phyloP scores from a whole-genome alignment of 345 rosid species.

The Syzygium oleosum region DNA sequence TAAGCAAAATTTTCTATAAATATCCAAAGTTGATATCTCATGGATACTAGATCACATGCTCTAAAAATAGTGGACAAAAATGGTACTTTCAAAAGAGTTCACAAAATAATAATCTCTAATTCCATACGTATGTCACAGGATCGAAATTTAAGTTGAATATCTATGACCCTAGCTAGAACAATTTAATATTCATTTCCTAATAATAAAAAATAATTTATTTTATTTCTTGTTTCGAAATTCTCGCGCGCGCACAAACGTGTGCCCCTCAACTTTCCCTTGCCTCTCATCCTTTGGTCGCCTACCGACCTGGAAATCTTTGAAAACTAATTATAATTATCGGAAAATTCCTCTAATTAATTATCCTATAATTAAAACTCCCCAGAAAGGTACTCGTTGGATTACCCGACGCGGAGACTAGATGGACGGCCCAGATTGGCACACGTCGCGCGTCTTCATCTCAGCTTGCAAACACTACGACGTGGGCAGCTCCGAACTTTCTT shows the following conservation, averaged over 20 bases:
- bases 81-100: not conserved
- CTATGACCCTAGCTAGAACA: not conserved
- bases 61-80: not conserved
- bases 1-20: not conserved
- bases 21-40: not conserved
- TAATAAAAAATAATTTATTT: not conserved
- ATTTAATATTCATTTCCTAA: not conserved
- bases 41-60: not conserved
- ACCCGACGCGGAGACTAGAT: not conserved
- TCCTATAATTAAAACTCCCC: not conserved
- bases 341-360: not conserved
- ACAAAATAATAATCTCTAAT: not conserved
- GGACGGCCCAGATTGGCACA: not conserved
- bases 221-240: not conserved
- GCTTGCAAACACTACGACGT: not conserved
- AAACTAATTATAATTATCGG: not conserved
- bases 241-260: not conserved
- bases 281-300: not conserved
- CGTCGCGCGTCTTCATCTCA: not conserved
- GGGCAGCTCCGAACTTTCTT: not conserved
- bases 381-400: not conserved
- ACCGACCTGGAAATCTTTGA: not conserved
- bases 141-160: not conserved
- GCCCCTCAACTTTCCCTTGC: not conserved
- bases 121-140: not conserved